A percentile compares a stretch with the other conserved stretches of the same genome.
Conservation (phyloP, 495 filamentous ascomycete species). For the Aspergillus ostianus region DNA sequence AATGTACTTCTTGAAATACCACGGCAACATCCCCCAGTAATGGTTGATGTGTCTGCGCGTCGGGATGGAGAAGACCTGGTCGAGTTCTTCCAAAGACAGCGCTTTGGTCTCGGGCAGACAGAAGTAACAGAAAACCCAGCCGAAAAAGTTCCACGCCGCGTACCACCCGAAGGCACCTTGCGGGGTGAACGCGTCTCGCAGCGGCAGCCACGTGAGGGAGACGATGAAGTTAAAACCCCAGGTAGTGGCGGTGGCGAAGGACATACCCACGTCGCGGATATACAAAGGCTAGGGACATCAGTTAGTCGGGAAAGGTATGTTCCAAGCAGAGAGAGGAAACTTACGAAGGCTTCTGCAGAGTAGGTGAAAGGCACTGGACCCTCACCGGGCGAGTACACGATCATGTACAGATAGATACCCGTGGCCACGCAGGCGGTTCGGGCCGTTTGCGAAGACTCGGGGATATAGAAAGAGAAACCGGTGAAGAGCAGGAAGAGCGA, state of each 20-base stretch:
- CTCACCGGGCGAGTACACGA: constrained; percentile 76
- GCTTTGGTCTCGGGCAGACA: constrained; percentile 47
- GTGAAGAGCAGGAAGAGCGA: constrained; percentile 70
- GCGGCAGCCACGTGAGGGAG: constrained; percentile 62
- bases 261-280: constrained; percentile 67
- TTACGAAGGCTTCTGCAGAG: constrained; percentile 62
- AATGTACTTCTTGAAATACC: constrained; percentile 48
- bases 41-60: constrained; percentile 38
- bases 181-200: constrained; percentile 51
- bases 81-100: constrained; percentile 44
- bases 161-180: constrained; percentile 64
- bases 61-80: constrained; percentile 44
- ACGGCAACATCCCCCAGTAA: constrained; percentile 42
- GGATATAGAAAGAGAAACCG: constrained; percentile 78
- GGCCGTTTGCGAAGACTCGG: constrained; percentile 30
- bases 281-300: constrained; percentile 59
- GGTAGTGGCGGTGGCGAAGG: constrained; percentile 44
- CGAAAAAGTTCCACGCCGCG: constrained; percentile 47
- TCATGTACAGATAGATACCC: constrained; percentile 73
- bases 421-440: constrained; percentile 57
- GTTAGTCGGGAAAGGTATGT: neutral
- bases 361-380: constrained; percentile 85
- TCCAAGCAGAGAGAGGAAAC: neutral
- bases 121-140: constrained; percentile 36
- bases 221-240: constrained; percentile 63